A percentile compares a stretch with the other conserved stretches of the same genome.
Conservation (phyloP, 2,329 filamentous ascomycete species). For the Phoma sp. region DNA sequence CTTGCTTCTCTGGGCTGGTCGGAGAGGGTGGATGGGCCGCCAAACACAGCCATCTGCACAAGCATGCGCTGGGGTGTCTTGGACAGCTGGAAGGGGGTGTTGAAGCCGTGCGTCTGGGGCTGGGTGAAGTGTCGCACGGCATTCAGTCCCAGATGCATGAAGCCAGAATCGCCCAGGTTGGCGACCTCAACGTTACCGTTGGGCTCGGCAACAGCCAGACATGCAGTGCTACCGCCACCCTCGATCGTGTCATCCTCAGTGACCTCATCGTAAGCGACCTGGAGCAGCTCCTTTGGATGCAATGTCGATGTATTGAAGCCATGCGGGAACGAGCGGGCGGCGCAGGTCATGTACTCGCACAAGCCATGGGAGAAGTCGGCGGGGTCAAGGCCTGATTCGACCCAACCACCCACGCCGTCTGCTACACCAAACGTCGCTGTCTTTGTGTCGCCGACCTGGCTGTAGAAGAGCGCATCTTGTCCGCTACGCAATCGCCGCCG, state of each 20-base stretch:
- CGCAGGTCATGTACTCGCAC: slow-evolving; percentile 88
- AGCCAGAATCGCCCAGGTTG: slow-evolving; percentile 95
- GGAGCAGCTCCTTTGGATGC: slow-evolving; percentile 73
- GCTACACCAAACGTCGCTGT: slow-evolving; percentile 85
- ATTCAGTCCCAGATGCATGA: slow-evolving; percentile 83
- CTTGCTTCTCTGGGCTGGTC: slow-evolving; percentile 86
- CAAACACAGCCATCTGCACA: slow-evolving; percentile 81
- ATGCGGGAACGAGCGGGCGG: slow-evolving; percentile 65
- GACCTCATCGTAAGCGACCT: slow-evolving; percentile 82
- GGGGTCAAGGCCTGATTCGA: slow-evolving; percentile 88
- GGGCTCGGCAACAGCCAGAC: slow-evolving; percentile 76
- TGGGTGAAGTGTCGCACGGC: slow-evolving; percentile 82
- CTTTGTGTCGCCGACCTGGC: slow-evolving; percentile 73
- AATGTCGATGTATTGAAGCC: slow-evolving; percentile 51
- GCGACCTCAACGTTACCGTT: slow-evolving; percentile 83
- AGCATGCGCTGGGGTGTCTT: slow-evolving; percentile 82
- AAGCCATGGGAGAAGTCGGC: slow-evolving; percentile 94
- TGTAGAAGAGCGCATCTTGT: slow-evolving; percentile 94
- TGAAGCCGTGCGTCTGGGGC: slow-evolving; percentile 95
- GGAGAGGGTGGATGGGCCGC: slow-evolving; percentile 69
- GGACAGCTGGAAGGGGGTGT: slow-evolving; percentile 93
- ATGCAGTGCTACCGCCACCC: slow-evolving; percentile 91
- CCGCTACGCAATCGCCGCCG: slow-evolving; percentile 76
- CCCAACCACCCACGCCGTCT: slow-evolving; percentile 95
- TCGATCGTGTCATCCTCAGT: slow-evolving; percentile 73